Evolutionary conservation across 129 eudicot genomes (phyloP).

Genomic region (Saussurea involucrata): DNA sequence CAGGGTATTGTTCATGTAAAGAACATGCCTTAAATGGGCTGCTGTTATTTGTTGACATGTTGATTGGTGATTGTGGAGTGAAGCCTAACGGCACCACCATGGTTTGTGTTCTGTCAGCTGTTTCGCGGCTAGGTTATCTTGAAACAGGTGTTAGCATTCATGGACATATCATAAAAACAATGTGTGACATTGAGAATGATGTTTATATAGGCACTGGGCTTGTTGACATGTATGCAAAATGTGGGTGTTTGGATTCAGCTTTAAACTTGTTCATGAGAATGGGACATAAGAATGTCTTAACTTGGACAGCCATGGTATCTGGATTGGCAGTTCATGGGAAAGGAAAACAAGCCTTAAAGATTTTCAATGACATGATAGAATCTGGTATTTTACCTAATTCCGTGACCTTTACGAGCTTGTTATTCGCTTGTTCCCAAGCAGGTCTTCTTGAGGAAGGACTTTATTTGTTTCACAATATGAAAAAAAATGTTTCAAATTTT

Average conservation of each 20-base stretch:
- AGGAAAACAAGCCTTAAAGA: slow-evolving; percentile 29
- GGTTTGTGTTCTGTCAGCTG: slow-evolving; percentile 43
- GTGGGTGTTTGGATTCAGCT: slow-evolving; percentile 33
- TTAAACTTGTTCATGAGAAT: slow-evolving; percentile 19
- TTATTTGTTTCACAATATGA: slow-evolving; percentile 29
- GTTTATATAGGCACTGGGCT: slow-evolving; percentile 43
- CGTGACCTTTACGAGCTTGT: slow-evolving; percentile 38
- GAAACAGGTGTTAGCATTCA: slow-evolving; percentile 35
- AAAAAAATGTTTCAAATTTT: slow-evolving; percentile 10
- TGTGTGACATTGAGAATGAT: slow-evolving; percentile 19
- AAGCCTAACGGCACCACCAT: slow-evolving; percentile 24
- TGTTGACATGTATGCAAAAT: slow-evolving; percentile 47
- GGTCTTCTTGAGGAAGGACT: slow-evolving; percentile 47
- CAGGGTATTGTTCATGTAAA: slow-evolving; percentile 37
- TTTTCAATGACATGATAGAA: slow-evolving; percentile 24
- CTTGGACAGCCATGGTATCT: slow-evolving; percentile 44
- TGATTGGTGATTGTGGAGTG: slow-evolving; percentile 15
- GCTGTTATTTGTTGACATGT: slow-evolving; percentile 25
- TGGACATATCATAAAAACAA: slow-evolving; percentile 31
- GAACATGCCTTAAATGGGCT: slow-evolving; percentile 8
- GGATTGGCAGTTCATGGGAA: slow-evolving; percentile 44
- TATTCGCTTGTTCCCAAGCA: slow-evolving; percentile 40
- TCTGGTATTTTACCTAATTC: slow-evolving; percentile 26
- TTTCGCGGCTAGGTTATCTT: slow-evolving; percentile 24
- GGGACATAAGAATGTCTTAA: slow-evolving; percentile 37